Conservation (phyloP, 345 rosid genomes). For the Fremontodendron californicum region DNA sequence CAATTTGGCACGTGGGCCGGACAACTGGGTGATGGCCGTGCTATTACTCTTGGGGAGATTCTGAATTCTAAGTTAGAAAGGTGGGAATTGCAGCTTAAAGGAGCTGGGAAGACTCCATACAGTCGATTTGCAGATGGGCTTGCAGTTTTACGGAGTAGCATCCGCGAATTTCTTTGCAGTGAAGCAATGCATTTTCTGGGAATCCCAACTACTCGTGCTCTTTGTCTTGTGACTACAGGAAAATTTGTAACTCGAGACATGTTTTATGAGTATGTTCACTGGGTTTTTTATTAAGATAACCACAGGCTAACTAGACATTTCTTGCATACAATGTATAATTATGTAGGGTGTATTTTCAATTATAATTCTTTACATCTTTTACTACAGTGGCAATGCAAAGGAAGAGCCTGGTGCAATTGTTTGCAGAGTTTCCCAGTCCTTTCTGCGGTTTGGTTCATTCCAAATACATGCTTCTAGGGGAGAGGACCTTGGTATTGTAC, state of each 20-base stretch:
- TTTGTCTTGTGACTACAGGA: slow-evolving; percentile 88
- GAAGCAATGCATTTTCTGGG: slow-evolving; percentile 90
- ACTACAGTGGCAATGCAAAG: slow-evolving; percentile 86
- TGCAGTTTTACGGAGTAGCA: slow-evolving; percentile 96
- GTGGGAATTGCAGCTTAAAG: slow-evolving; percentile 99
- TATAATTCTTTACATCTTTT: slow-evolving; percentile 4
- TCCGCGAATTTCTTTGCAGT: slow-evolving; percentile 92
- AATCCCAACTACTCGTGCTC: slow-evolving; percentile 97
- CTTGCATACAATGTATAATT: not conserved
- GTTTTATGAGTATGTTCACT: slow-evolving; percentile 88
- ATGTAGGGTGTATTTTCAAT: not conserved
- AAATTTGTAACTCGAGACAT: slow-evolving; percentile 87
- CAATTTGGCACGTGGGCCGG: slow-evolving; percentile 99
- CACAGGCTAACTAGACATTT: not conserved
- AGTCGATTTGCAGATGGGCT: slow-evolving; percentile 99
- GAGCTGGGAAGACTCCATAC: slow-evolving; percentile 93
- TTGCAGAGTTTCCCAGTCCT: slow-evolving; percentile 87
- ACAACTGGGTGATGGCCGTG: slow-evolving; percentile 98
- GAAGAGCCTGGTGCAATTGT: slow-evolving; percentile 96
- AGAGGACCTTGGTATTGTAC: slow-evolving; percentile 80
- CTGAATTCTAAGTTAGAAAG: slow-evolving; percentile 74
- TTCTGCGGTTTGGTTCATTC: slow-evolving; percentile 88
- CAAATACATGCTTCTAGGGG: slow-evolving; percentile 93
- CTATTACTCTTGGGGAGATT: slow-evolving; percentile 88
- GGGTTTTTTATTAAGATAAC: not conserved